Evolutionary conservation across 1,139 yeast species (phyloP).

Genomic region (Sugiyamaella grinbergsii): DNA sequence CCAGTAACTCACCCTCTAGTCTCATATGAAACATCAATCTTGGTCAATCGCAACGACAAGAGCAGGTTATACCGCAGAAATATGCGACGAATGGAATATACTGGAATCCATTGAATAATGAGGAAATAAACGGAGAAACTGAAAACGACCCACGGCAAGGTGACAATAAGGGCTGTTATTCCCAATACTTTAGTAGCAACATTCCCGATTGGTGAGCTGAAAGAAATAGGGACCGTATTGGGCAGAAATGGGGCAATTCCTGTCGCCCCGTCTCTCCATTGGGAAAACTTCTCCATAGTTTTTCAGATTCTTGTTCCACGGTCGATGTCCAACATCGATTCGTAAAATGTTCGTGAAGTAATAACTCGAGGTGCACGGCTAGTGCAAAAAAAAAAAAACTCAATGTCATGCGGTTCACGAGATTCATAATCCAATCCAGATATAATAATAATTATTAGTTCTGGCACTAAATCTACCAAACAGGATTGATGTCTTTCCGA

Average conservation of each 20-base stretch:
- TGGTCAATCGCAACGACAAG: slow-evolving; percentile 29
- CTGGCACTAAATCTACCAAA: background rate
- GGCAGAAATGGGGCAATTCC: slow-evolving; percentile 48
- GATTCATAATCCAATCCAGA: background rate
- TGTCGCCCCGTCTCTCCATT: slow-evolving; percentile 46
- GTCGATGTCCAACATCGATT: background rate
- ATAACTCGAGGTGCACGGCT: slow-evolving; percentile 1
- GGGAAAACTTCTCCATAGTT: slow-evolving; percentile 46
- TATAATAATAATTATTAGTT: background rate
- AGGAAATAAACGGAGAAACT: slow-evolving; percentile 26
- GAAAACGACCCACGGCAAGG: slow-evolving; percentile 33
- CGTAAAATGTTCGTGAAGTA: slow-evolving; percentile 7
- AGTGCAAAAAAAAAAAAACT: background rate
- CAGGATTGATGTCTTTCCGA: slow-evolving; percentile 61
- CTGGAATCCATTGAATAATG: slow-evolving; percentile 22
- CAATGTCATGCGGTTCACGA: no score
- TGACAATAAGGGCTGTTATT: slow-evolving; percentile 28
- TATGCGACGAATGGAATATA: slow-evolving; percentile 24
- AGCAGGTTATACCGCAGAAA: slow-evolving; percentile 27
- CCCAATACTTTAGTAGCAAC: slow-evolving; percentile 14
- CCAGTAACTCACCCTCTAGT: slow-evolving; percentile 21
- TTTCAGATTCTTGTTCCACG: background rate
- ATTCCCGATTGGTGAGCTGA: slow-evolving; percentile 15
- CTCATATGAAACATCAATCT: slow-evolving; percentile 25
- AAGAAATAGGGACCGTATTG: slow-evolving; percentile 25